A percentile compares a stretch with the other conserved stretches of the same genome.
These are phyloP conservation scores for Wallemia hederae DNA, from an alignment of 1,284 basidiomycete genomes.

Conservation along the genomic window DNA sequence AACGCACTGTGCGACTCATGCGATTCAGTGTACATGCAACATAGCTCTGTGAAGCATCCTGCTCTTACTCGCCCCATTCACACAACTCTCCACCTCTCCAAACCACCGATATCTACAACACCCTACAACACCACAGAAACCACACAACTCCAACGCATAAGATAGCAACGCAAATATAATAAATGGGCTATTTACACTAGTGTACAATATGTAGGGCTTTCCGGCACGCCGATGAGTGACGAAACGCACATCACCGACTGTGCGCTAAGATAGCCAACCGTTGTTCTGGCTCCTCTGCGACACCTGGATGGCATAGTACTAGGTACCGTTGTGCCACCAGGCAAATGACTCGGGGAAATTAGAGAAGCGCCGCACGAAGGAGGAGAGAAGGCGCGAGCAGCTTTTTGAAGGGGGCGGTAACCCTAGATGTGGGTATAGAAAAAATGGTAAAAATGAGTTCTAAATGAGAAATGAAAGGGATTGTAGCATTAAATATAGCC, in stretches of 20 bases:
- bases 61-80: too few species aligned
- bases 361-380: background rate
- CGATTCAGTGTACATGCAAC: too few species aligned
- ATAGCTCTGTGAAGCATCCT: too few species aligned
- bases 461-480: background rate
- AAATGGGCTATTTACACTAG: background rate
- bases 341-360: slow-evolving; percentile 1
- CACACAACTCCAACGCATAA: too few species aligned
- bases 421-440: background rate
- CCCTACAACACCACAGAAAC: too few species aligned
- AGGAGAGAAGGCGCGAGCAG: background rate
- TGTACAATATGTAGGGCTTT: background rate
- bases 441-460: background rate
- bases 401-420: background rate
- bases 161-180: background rate
- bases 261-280: background rate
- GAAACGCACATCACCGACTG: background rate
- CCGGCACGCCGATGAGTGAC: background rate
- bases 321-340: background rate
- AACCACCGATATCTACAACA: too few species aligned
- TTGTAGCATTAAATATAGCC: background rate
- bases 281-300: background rate
- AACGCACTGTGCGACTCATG: too few species aligned
- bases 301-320: background rate
- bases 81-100: too few species aligned